phyloP scores from a whole-genome alignment of 768 basidiomycete genomes.

The Plicaturopsis crispa region DNA sequence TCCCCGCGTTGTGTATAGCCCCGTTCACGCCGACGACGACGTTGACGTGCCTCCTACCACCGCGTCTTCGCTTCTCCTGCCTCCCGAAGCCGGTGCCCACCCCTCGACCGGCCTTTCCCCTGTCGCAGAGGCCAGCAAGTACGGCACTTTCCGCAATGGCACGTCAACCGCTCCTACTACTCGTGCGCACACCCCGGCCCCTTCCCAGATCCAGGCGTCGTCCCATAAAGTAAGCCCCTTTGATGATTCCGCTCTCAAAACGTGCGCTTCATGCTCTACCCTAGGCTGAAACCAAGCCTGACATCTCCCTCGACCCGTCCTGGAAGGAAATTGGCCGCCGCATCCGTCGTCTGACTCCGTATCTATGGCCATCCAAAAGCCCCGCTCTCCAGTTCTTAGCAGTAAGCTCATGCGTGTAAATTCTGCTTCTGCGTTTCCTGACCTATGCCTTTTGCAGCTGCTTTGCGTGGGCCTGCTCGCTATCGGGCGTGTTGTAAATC shows the following conservation, averaged over 20 bases:
- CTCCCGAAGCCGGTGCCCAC: conserved; percentile 35
- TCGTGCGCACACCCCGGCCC: conserved; percentile 37
- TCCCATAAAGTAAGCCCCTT: no score
- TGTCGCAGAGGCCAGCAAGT: conserved; percentile 45
- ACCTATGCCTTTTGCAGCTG: conserved; percentile 29
- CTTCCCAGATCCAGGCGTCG: no score
- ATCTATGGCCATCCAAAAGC: conserved; percentile 77
- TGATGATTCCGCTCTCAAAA: no score
- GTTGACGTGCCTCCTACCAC: conserved; percentile 32
- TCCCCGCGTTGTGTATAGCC: conserved; percentile 60
- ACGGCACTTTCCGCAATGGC: conserved; percentile 62
- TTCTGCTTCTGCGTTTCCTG: background rate
- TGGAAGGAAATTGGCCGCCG: conserved; percentile 66
- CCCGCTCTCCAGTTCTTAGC: conserved; percentile 62
- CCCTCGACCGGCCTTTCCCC: conserved; percentile 47
- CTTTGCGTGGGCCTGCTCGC: conserved; percentile 66
- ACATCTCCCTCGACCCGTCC: conserved; percentile 54
- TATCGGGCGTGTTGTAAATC: conserved; percentile 70
- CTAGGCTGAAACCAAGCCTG: conserved; percentile 36
- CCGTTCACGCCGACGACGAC: conserved; percentile 35
- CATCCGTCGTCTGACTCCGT: conserved; percentile 61
- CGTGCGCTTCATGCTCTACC: conserved; percentile 4
- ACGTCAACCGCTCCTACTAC: conserved; percentile 49
- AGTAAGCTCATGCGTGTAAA: conserved; percentile 29
- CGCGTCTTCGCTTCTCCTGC: conserved; percentile 47